Evolutionary conservation across 73 alveolate species (phyloP).

Genomic region (Tetrahymena thermophila): DNA sequence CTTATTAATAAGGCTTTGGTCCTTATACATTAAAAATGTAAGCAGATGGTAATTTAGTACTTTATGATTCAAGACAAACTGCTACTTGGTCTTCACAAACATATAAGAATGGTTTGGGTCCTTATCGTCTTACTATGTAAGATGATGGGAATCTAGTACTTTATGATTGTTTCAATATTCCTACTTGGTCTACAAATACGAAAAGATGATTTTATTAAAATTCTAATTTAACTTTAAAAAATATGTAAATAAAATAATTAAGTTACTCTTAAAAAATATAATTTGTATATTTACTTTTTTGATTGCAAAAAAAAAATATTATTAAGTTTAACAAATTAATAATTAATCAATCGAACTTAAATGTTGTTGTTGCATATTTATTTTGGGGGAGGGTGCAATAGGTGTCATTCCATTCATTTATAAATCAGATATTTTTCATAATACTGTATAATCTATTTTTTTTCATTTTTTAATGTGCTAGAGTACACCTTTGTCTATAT

Average conservation of each 20-base stretch:
- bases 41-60: background rate
- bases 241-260: background rate
- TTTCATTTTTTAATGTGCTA: too few relatives aligned
- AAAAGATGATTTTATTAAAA: background rate
- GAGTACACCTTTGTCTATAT: too few relatives aligned
- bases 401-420: too few relatives aligned
- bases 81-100: background rate
- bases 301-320: too few relatives aligned
- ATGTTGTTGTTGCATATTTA: too few relatives aligned
- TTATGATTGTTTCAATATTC: background rate
- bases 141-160: background rate
- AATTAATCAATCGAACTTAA: too few relatives aligned
- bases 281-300: too few relatives aligned
- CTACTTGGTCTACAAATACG: background rate
- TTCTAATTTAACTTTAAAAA: background rate
- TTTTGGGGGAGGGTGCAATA: too few relatives aligned
- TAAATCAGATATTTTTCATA: too few relatives aligned
- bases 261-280: too few relatives aligned
- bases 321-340: too few relatives aligned
- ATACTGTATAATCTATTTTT: too few relatives aligned
- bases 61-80: background rate
- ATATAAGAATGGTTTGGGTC: background rate
- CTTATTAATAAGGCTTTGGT: background rate
- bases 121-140: background rate
- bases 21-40: background rate